These are phyloP conservation scores for Fusarium pseudocircinatum DNA, from an alignment of 2,329 filamentous ascomycete species.

Conservation along the genomic window DNA sequence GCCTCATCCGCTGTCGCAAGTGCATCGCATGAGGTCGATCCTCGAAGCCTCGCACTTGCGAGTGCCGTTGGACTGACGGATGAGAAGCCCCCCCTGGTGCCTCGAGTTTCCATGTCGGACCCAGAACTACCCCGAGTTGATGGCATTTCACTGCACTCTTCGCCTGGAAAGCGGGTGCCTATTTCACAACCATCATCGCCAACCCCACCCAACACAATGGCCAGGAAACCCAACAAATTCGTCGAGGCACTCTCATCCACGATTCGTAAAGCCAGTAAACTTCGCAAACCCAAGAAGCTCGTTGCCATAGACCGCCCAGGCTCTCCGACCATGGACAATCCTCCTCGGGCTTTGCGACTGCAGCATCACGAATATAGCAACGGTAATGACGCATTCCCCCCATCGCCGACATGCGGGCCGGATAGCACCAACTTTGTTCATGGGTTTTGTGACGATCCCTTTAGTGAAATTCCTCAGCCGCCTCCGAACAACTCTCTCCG, in stretches of 20 bases:
- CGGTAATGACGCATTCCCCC: slow-evolving; percentile 39
- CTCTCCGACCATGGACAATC: slow-evolving; percentile 48
- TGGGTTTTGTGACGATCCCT: slow-evolving; percentile 53
- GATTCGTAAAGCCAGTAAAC: slow-evolving; percentile 51
- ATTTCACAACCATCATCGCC: slow-evolving; percentile 47
- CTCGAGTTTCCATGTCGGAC: slow-evolving; percentile 56
- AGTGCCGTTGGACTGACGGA: slow-evolving; percentile 12
- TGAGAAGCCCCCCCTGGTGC: slow-evolving; percentile 39
- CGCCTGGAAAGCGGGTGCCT: slow-evolving; percentile 45
- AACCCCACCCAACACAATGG: slow-evolving; percentile 44
- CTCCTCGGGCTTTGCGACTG: slow-evolving; percentile 48
- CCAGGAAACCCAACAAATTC: slow-evolving; percentile 51
- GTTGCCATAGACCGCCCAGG: slow-evolving; percentile 38
- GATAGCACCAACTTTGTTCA: slow-evolving; percentile 47
- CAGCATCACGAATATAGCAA: slow-evolving; percentile 39
- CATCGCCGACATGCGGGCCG: slow-evolving; percentile 43
- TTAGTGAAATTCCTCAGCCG: slow-evolving; percentile 46
- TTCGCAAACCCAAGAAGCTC: slow-evolving; percentile 46
- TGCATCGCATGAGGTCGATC: slow-evolving; percentile 44
- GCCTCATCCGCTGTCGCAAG: slow-evolving; percentile 15
- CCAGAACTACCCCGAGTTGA: slow-evolving; percentile 59
- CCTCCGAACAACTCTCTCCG: slow-evolving; percentile 38
- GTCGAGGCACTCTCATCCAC: slow-evolving; percentile 55
- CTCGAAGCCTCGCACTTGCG: slow-evolving; percentile 42
- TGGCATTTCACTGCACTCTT: slow-evolving; percentile 56